A percentile compares a stretch with the other conserved stretches of the same genome.
phyloP scores from a whole-genome alignment of 1,139 yeast genomes.

The Pichia sp. region DNA sequence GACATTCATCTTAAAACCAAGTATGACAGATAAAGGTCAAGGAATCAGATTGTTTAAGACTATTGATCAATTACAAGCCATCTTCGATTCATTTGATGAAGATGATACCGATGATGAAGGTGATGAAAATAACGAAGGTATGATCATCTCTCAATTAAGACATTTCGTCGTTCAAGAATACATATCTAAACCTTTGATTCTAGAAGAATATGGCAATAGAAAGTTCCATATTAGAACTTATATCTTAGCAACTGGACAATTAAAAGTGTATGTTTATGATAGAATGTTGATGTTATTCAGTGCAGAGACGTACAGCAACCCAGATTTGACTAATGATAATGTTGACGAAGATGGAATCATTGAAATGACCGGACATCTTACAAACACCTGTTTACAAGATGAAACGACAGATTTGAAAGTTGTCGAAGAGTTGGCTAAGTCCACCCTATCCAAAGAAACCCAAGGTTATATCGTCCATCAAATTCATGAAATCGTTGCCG shows the following conservation, averaged over 20 bases:
- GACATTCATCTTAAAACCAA: slow-evolving; percentile 89
- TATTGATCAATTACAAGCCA: slow-evolving; percentile 72
- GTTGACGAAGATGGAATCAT: slow-evolving; percentile 34
- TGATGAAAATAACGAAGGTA: slow-evolving; percentile 48
- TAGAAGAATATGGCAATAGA: slow-evolving; percentile 57
- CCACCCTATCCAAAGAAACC: slow-evolving; percentile 39
- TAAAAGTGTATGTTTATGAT: slow-evolving; percentile 74
- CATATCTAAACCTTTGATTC: slow-evolving; percentile 60
- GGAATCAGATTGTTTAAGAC: slow-evolving; percentile 84
- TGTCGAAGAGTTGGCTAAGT: slow-evolving; percentile 58
- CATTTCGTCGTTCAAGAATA: slow-evolving; percentile 91
- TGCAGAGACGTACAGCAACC: slow-evolving; percentile 45
- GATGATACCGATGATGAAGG: slow-evolving; percentile 52
- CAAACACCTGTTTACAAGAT: slow-evolving; percentile 87
- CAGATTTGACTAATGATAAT: slow-evolving; percentile 23
- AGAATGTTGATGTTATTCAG: slow-evolving; percentile 84
- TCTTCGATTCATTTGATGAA: slow-evolving; percentile 85
- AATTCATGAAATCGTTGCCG: slow-evolving; percentile 61
- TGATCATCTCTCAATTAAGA: slow-evolving; percentile 82
- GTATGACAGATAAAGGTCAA: slow-evolving; percentile 97
- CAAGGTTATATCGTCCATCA: slow-evolving; percentile 48
- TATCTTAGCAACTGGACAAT: slow-evolving; percentile 72
- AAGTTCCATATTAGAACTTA: slow-evolving; percentile 91
- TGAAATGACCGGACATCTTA: slow-evolving; percentile 70
- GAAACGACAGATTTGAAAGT: slow-evolving; percentile 42